Evolutionary conservation across 177 flowering plant genomes (phyloP).

Genomic region (Vitis hybrid): DNA sequence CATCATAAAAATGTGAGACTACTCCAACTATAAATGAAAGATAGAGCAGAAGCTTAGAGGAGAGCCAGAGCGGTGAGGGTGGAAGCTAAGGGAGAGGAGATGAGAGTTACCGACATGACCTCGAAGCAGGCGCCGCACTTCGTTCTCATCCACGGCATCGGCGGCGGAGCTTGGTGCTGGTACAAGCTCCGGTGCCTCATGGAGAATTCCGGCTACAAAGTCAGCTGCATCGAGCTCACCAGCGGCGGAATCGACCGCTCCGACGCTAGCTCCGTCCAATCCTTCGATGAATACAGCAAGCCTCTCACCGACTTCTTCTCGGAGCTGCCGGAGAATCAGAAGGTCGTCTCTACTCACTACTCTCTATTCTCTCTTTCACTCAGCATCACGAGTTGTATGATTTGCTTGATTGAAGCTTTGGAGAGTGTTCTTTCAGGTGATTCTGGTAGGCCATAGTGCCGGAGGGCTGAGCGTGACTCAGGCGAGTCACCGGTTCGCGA

Average conservation of each 20-base stretch:
- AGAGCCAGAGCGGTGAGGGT: no score
- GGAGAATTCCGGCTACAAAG: constrained; percentile 58
- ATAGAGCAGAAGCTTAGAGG: no score
- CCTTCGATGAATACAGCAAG: constrained; percentile 61
- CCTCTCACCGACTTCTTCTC: constrained; percentile 61
- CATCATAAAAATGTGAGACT: not conserved
- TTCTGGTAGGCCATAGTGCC: constrained; percentile 86
- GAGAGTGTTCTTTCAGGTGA: constrained; percentile 37
- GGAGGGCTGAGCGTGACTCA: constrained; percentile 78
- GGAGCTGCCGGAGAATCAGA: constrained; percentile 36
- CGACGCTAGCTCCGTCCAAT: constrained; percentile 37
- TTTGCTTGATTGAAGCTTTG: no score
- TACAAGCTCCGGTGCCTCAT: constrained; percentile 56
- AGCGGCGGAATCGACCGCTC: constrained; percentile 51
- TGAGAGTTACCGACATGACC: not conserved
- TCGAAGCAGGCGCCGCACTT: constrained; percentile 41
- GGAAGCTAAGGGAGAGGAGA: constrained; percentile 1
- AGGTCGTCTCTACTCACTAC: constrained; percentile 27
- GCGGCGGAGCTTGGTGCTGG: constrained; percentile 84
- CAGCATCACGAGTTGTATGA: no score
- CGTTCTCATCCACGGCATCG: constrained; percentile 64
- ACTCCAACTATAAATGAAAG: not conserved
- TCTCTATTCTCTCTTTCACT: not conserved
- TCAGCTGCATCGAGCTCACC: constrained; percentile 66
- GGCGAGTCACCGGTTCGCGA: constrained; percentile 47